Percentiles rank a stretch among this genome's conserved stretches.
These are phyloP conservation scores for Alternaria arbusti DNA, from an alignment of 2,329 filamentous ascomycete genomes.

Conservation along the genomic window DNA sequence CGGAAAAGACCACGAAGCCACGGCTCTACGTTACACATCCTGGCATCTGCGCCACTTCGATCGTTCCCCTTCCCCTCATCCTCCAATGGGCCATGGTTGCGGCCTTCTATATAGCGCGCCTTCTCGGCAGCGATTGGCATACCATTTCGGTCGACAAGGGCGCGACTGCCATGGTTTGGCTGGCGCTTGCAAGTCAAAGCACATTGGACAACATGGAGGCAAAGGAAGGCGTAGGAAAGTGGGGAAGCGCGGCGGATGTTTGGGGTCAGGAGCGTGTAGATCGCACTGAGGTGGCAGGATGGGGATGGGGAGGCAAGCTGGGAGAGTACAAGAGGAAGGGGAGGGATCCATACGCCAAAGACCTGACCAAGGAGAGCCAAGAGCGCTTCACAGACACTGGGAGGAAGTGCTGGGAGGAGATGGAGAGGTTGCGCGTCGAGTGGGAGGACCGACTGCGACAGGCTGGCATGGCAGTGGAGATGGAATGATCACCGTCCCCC, in stretches of 20 bases:
- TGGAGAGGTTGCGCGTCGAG: conserved; percentile 72
- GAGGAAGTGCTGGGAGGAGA: conserved; percentile 68
- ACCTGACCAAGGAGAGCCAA: conserved; percentile 67
- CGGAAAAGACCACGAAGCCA: conserved; percentile 51
- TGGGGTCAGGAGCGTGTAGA: conserved; percentile 67
- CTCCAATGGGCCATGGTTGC: conserved; percentile 73
- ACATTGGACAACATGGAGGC: conserved; percentile 63
- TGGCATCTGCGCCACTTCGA: conserved; percentile 81
- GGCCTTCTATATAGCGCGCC: conserved; percentile 74
- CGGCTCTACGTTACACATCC: conserved; percentile 83
- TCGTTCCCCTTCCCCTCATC: conserved; percentile 75
- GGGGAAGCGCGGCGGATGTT: conserved; percentile 76
- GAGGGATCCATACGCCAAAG: conserved; percentile 64
- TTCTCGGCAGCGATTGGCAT: conserved; percentile 89
- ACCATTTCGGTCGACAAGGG: conserved; percentile 76
- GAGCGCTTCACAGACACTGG: conserved; percentile 69
- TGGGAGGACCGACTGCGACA: conserved; percentile 61
- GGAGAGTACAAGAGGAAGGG: conserved; percentile 59
- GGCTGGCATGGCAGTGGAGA: conserved; percentile 47
- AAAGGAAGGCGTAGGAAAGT: conserved; percentile 70
- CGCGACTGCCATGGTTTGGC: conserved; percentile 77
- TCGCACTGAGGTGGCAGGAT: conserved; percentile 84
- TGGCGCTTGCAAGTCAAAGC: conserved; percentile 72
- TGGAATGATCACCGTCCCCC: conserved; percentile 21
- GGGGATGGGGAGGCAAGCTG: conserved; percentile 70